Evolutionary conservation across 345 rosid genomes (phyloP).

Genomic region (Diplotaxis tenuifolia): DNA sequence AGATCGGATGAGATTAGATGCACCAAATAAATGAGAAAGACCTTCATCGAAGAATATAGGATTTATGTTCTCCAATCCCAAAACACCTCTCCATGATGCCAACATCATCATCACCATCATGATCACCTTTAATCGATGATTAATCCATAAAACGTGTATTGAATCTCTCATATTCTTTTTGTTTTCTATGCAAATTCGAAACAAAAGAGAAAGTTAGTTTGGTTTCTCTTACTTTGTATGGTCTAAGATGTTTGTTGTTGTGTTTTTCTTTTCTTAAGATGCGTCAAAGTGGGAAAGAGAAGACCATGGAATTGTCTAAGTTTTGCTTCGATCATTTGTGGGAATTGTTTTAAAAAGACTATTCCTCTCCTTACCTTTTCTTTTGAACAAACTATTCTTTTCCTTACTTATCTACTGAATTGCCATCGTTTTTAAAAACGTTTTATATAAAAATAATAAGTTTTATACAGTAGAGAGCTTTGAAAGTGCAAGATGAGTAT

Average conservation of each 20-base stretch:
- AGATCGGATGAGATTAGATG: conserved; percentile 70
- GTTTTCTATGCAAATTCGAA: background rate
- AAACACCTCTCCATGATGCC: conserved; percentile 14
- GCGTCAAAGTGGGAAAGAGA: conserved; percentile 40
- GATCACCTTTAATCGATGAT: background rate
- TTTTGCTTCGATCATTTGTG: conserved; percentile 15
- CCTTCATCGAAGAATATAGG: conserved; percentile 65
- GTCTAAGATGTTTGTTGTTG: conserved; percentile 19
- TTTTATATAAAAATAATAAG: too few species aligned
- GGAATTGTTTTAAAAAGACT: background rate
- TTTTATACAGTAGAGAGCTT: too few species aligned
- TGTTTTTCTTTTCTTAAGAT: conserved; percentile 10
- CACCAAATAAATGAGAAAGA: conserved; percentile 80
- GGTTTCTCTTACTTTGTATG: conserved; percentile 19
- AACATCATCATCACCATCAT: background rate
- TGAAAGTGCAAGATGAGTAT: too few species aligned
- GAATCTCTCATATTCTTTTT: conserved; percentile 24
- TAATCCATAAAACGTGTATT: background rate
- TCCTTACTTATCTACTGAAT: conserved; percentile 4
- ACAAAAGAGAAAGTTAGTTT: background rate
- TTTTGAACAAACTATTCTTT: background rate
- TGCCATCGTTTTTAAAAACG: too few species aligned
- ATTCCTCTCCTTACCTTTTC: too few species aligned
- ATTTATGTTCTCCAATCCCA: conserved; percentile 35
- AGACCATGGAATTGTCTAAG: conserved; percentile 24